Evolutionary conservation across 495 filamentous ascomycete species (phyloP).

Genomic region (Annulohypoxylon bovei): DNA sequence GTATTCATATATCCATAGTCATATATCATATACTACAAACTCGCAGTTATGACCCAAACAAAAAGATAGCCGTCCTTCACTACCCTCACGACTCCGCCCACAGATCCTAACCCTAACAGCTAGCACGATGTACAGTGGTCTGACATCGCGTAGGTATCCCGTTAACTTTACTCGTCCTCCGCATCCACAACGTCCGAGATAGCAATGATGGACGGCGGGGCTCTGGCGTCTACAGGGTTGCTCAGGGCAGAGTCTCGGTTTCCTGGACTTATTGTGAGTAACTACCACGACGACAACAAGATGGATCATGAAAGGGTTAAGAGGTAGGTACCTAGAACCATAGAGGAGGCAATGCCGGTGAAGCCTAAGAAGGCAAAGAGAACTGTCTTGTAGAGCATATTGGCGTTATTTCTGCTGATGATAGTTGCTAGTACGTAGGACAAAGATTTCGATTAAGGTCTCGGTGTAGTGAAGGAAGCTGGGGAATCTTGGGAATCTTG

Average conservation of each 20-base stretch:
- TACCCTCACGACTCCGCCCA: background rate
- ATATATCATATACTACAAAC: background rate
- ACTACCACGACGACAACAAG: background rate
- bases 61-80: background rate
- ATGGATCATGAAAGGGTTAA: background rate
- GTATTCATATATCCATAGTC: slow-evolving; percentile 8
- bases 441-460: background rate
- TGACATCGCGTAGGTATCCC: background rate
- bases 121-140: background rate
- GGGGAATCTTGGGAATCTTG: background rate
- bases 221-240: slow-evolving; percentile 1
- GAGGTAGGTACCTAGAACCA: slow-evolving; percentile 19
- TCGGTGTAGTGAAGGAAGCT: background rate
- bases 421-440: background rate
- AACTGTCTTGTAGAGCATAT: slow-evolving; percentile 22
- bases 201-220: slow-evolving; percentile 14
- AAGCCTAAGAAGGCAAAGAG: slow-evolving; percentile 21
- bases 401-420: slow-evolving; percentile 2
- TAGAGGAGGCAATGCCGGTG: slow-evolving; percentile 19
- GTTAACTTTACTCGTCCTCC: slow-evolving; percentile 9
- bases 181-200: background rate
- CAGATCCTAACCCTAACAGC: background rate
- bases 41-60: background rate
- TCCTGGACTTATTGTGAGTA: slow-evolving; percentile 4
- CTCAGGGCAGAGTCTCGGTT: slow-evolving; percentile 10